Evolutionary conservation across 2,329 filamentous ascomycete genomes (phyloP), one percentile per base, ranked within the genome.

Genomic region (Xylaria hypoxylon): DNA sequence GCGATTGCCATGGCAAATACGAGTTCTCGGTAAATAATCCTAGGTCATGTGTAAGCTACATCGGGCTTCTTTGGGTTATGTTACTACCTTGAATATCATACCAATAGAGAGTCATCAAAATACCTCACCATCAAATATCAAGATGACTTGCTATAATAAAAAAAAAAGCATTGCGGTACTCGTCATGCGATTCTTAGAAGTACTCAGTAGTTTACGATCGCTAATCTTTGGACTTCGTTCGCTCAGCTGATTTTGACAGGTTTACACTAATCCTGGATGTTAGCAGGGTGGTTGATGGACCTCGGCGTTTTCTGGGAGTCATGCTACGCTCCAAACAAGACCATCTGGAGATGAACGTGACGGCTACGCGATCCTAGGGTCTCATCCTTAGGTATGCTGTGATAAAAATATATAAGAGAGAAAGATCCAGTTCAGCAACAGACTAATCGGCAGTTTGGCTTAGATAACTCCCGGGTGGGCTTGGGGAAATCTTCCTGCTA

Each of bases 221-320:
- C 64, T 66, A 42, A 62, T 17, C 3, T 5, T 6, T 5, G 6
- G 4, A 15, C 13, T 45, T 26, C 17, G 13, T 11, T 11, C 2
- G 1, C 10, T 24, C 2, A n/a, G 28, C 11, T 2, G 5, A 44
- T n/a, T 22, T 35, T 2, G 3, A 31, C 3, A 2, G 0, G 28
- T 52, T 22, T 22, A 33, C 2, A 15, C 62, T 65, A 42, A 69
- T 28, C 19, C 13, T 35, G 6, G 15, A 11, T 15, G 6, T 19
- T 17, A 72, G 68, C 68, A 48, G 70, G 69, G 7, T 70, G 70
- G 69, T 64, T 65, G 8, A 72, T 71, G 70, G 65, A 70, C 33
- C 62, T 72, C 19, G 65, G 65, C 10, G 64, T 71, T 26, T 55
- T 69, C 31, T 72, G 70, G 69, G 59, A 72, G 61, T 40, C 66